A percentile compares a stretch with the other conserved stretches of the same genome.
Conservation (phyloP, 768 basidiomycete genomes). For the Tulasnella sp. region DNA sequence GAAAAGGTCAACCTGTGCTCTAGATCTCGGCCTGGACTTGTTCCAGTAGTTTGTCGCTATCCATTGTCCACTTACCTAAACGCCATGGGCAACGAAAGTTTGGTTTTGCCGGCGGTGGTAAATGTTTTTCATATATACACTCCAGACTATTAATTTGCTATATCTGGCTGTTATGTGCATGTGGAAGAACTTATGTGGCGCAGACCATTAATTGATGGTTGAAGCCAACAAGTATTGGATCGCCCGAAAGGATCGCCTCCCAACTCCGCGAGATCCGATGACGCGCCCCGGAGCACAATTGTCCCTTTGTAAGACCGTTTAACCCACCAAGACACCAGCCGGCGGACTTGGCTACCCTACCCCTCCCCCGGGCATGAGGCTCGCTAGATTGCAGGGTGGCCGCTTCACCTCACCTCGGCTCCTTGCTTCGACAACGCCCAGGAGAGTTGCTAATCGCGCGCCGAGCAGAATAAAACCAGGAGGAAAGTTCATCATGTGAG, state of each 20-base stretch:
- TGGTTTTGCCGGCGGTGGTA: too few relatives aligned
- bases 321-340: background rate
- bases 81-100: too few relatives aligned
- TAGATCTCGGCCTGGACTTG: too few relatives aligned
- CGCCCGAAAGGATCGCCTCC: background rate
- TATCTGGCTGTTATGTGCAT: too few relatives aligned
- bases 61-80: too few relatives aligned
- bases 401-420: background rate
- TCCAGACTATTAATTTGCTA: too few relatives aligned
- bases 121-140: too few relatives aligned
- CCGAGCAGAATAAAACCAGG: background rate
- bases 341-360: background rate
- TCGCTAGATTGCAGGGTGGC: background rate
- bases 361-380: background rate
- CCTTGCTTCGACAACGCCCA: background rate
- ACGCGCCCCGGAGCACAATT: too few relatives aligned
- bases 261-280: background rate
- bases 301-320: too few relatives aligned
- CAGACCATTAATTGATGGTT: background rate
- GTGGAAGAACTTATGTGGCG: too few relatives aligned
- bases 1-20: too few relatives aligned
- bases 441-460: background rate
- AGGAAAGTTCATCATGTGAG: background rate
- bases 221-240: background rate
- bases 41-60: too few relatives aligned